phyloP scores from a whole-genome alignment of 2,329 filamentous ascomycete species.

The Phoma sp. region DNA sequence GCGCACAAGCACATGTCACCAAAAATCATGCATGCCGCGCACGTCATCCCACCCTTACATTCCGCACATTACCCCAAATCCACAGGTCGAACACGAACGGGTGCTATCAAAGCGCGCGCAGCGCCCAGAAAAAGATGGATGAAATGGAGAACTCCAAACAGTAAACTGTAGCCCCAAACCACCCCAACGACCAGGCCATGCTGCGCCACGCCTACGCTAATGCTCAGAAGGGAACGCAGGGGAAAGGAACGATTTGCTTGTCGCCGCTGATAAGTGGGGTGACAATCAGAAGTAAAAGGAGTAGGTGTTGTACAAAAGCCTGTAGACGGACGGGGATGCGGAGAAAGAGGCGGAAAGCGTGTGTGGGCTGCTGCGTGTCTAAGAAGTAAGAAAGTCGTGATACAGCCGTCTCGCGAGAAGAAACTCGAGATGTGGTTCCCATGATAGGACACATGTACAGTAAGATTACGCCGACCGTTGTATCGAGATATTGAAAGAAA shows the following conservation, averaged over 20 bases:
- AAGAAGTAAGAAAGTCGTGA: conserved; percentile 19
- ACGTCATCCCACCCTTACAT: background rate
- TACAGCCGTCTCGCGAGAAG: conserved; percentile 16
- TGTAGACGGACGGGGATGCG: conserved; percentile 5
- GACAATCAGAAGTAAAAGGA: conserved; percentile 15
- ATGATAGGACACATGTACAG: conserved; percentile 12
- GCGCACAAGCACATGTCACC: conserved; percentile 17
- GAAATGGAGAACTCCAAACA: conserved; percentile 5
- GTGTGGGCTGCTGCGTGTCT: conserved; percentile 2
- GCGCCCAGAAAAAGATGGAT: conserved; percentile 12
- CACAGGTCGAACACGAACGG: conserved; percentile 2
- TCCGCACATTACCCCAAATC: conserved; percentile 15
- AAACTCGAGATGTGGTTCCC: background rate
- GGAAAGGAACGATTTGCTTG: background rate
- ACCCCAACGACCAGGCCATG: conserved; percentile 18
- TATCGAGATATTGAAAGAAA: conserved; percentile 11
- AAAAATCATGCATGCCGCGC: conserved; percentile 23
- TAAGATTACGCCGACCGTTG: conserved; percentile 18
- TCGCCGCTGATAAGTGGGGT: background rate
- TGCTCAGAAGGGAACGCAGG: conserved; percentile 12
- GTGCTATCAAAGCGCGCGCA: conserved; percentile 29
- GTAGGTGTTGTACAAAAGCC: conserved; percentile 20
- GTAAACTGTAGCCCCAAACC: conserved; percentile 24
- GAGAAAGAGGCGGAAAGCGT: background rate
- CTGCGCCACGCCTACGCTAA: conserved; percentile 24